phyloP scores from a whole-genome alignment of 2,329 filamentous ascomycete genomes.

The Penicillium sp. region DNA sequence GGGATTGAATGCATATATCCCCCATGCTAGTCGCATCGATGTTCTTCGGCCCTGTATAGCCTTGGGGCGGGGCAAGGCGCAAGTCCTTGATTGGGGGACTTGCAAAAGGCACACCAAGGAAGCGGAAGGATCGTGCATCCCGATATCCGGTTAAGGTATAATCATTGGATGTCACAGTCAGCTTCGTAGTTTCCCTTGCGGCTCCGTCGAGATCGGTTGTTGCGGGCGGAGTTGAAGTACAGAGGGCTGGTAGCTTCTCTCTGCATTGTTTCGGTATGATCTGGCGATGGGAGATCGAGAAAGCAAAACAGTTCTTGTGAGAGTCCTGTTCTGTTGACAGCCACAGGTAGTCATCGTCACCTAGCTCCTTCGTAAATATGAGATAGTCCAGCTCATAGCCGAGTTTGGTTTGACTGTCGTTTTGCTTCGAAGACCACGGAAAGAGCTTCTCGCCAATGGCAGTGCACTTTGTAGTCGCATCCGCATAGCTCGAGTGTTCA shows the following conservation, averaged over 20 bases:
- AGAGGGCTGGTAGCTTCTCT: conserved; percentile 19
- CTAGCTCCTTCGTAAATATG: conserved; percentile 15
- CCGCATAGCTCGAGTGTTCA: conserved; percentile 7
- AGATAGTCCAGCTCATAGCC: conserved; percentile 23
- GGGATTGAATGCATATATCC: conserved; percentile 23
- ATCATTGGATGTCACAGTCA: conserved; percentile 14
- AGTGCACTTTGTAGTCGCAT: conserved; percentile 18
- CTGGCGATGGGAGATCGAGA: conserved; percentile 14
- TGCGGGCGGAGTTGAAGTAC: conserved; percentile 21
- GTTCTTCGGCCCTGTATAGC: conserved; percentile 24
- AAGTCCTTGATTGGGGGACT: conserved; percentile 45
- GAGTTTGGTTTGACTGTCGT: conserved; percentile 9
- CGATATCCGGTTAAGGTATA: conserved; percentile 28
- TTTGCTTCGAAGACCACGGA: conserved; percentile 7
- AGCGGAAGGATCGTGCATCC: conserved; percentile 34
- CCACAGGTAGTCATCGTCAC: conserved; percentile 16
- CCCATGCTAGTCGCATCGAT: conserved; percentile 31
- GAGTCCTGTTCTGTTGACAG: conserved; percentile 2
- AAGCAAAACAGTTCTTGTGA: conserved; percentile 14
- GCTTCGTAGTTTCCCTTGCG: conserved; percentile 18
- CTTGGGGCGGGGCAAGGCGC: conserved; percentile 42
- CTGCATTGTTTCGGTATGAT: conserved; percentile 13
- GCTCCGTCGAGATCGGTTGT: conserved; percentile 19
- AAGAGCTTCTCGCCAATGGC: conserved; percentile 26
- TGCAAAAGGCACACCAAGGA: conserved; percentile 50